Conservation (phyloP, 2,329 filamentous ascomycete genomes). For the Rosellinia necatrix region DNA sequence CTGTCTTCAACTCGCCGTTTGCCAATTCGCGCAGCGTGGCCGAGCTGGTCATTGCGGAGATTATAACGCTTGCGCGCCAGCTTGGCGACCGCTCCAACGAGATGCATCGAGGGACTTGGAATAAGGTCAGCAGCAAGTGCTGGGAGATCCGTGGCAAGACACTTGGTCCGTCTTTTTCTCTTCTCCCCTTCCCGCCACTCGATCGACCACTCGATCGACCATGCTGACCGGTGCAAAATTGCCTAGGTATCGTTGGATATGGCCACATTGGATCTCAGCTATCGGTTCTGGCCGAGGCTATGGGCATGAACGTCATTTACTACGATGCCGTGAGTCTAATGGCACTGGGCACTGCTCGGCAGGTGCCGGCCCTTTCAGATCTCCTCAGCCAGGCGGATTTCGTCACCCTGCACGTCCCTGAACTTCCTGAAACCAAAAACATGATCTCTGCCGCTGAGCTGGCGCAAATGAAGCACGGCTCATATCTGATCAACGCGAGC, state of each 20-base stretch:
- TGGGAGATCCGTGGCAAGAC: constrained; percentile 99
- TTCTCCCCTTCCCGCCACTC: too few relatives aligned
- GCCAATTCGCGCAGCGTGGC: constrained; percentile 97
- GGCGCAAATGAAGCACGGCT: constrained; percentile 86
- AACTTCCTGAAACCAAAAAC: constrained; percentile 88
- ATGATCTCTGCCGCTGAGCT: constrained; percentile 84
- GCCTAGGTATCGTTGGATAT: constrained; percentile 86
- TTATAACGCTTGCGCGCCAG: constrained; percentile 89
- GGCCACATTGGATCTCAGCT: constrained; percentile 97
- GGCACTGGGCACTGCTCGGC: constrained; percentile 85
- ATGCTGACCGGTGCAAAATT: constrained; percentile 13
- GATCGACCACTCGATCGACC: not conserved
- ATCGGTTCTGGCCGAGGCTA: constrained; percentile 91
- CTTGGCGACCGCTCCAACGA: constrained; percentile 91
- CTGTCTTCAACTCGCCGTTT: constrained; percentile 99
- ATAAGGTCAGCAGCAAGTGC: constrained; percentile 95
- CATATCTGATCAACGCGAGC: constrained; percentile 95
- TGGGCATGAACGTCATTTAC: constrained; percentile 98
- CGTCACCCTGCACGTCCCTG: constrained; percentile 91
- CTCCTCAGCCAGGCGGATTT: constrained; percentile 86
- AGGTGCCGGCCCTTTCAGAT: constrained; percentile 76
- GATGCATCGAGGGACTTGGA: constrained; percentile 94
- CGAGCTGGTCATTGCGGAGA: constrained; percentile 92
- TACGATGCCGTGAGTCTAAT: constrained; percentile 95
- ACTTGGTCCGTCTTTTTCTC: constrained; percentile 61